Conservation (phyloP, 2,329 filamentous ascomycete species). For the Aspergillus luchuensis region DNA sequence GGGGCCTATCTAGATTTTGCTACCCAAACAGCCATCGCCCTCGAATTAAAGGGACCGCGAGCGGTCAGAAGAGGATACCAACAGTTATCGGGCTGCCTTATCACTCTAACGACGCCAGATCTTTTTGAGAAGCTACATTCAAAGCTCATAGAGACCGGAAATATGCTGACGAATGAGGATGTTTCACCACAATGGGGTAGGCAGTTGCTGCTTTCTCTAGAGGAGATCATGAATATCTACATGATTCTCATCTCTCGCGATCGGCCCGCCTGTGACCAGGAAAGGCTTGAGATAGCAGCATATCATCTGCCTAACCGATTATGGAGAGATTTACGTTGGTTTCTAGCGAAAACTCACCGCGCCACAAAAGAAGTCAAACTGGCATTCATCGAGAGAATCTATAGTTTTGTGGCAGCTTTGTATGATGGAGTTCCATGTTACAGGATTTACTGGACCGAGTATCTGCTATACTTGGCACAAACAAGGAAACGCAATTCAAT, state of each 20-base stretch:
- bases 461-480: slow-evolving; percentile 10
- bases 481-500: slow-evolving; percentile 8
- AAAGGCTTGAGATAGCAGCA: slow-evolving; percentile 3
- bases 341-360: neutral
- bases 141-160: neutral
- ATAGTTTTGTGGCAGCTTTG: slow-evolving; percentile 15
- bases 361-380: neutral
- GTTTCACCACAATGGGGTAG: no score
- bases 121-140: neutral
- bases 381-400: slow-evolving; percentile 5
- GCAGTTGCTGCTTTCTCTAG: neutral
- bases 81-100: neutral
- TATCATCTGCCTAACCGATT: slow-evolving; percentile 21
- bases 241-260: slow-evolving; percentile 12
- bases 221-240: slow-evolving; percentile 15
- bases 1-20: slow-evolving; percentile 1
- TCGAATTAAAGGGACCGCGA: slow-evolving; percentile 10
- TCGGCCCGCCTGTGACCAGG: slow-evolving; percentile 7
- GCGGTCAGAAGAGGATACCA: neutral
- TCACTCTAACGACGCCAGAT: neutral
- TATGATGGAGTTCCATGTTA: slow-evolving; percentile 12
- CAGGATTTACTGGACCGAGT: slow-evolving; percentile 13
- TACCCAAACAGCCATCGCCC: slow-evolving; percentile 1
- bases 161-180: no score
- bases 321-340: slow-evolving; percentile 20